Percentiles rank a stretch among this genome's conserved stretches.
Evolutionary conservation across 2,329 filamentous ascomycete genomes (phyloP).

Genomic region (Fusarium penzigii): DNA sequence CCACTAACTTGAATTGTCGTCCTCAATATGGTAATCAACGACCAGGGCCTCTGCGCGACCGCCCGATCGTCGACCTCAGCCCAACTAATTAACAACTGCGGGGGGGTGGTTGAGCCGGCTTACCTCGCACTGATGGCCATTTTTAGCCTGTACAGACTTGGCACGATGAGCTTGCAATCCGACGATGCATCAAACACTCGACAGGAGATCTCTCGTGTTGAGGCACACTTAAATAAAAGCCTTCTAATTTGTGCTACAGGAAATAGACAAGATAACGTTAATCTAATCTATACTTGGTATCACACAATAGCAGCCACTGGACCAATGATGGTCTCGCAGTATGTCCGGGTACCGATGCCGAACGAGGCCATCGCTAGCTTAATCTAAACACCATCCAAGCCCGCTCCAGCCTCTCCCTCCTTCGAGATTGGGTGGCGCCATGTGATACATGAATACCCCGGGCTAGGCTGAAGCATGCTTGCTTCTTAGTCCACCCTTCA

Average conservation of each 20-base stretch:
- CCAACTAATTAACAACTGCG: slow-evolving; percentile 7
- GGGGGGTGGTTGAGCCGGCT: slow-evolving; percentile 26
- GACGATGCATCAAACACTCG: too few relatives aligned
- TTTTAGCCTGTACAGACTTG: slow-evolving; percentile 1
- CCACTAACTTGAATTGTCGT: slow-evolving; percentile 11
- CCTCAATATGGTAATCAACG: not conserved
- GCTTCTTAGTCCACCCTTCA: slow-evolving; percentile 4
- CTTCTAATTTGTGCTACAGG: not conserved
- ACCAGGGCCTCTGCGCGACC: not conserved
- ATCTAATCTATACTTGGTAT: not conserved
- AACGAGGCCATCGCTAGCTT: not conserved
- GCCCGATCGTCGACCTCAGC: not conserved
- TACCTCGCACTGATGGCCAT: slow-evolving; percentile 21
- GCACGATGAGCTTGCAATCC: too few relatives aligned
- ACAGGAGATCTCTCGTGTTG: too few relatives aligned
- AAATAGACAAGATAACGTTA: not conserved
- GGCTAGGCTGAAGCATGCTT: slow-evolving; percentile 13
- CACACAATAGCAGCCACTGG: not conserved
- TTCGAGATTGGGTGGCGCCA: slow-evolving; percentile 20
- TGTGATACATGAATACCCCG: slow-evolving; percentile 15
- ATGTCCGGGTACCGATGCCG: not conserved
- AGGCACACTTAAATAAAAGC: too few relatives aligned
- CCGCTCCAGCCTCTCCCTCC: slow-evolving; percentile 10
- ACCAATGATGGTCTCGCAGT: not conserved
- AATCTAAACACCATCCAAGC: not conserved